Evolutionary conservation across 192 early-diverging fungal species (phyloP), one percentile per base, ranked within the genome.

Genomic region (Gryganskiella cystojenkinii): DNA sequence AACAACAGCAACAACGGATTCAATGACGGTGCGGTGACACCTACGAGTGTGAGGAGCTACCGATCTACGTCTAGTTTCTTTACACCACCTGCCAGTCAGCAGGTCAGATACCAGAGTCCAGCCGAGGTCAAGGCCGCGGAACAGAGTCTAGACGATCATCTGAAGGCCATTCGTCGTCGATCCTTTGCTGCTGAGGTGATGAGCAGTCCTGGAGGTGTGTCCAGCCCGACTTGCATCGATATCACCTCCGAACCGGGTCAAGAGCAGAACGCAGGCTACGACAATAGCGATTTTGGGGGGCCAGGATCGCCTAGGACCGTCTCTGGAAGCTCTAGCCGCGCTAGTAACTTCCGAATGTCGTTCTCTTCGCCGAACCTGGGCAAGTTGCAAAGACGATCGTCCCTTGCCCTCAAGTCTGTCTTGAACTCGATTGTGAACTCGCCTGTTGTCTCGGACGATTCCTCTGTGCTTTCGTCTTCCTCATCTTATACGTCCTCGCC

Each of bases 111-210:
- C 2, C 59, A 57, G 45, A 64, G 34, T 11, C 54, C 28, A 1
- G 59, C 60, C 5, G 65, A 75, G 3, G 51, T 45, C 3, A 34
- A 46, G 2, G 35, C 60, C 2, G 57, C 72, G 9, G 72, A 78
- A 25, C 65, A 64, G 43, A 78, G 66, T 31, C 64, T 78, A 66
- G 73, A 78, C 15, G 73, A 78, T 31, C 66, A 68, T 22, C 22
- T 78, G 17, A 78, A 58, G 25, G 47, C 65, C 0, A 20, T 78
- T 15, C 73, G 73, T n/a, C 58, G 73, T 7, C 66, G 65, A 11
- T 61, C 71, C 0, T 64, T 54, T 55, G 63, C 50, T 0, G 17
- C 30, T 2, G 62, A 54, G 4, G 52, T 33, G 40, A 56, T 45
- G 42, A 43, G 30, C 3, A 66, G 51, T 37, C 62, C 47, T 42